phyloP scores from a whole-genome alignment of 164 flowering plant genomes.

The Aristolochia contorta region DNA sequence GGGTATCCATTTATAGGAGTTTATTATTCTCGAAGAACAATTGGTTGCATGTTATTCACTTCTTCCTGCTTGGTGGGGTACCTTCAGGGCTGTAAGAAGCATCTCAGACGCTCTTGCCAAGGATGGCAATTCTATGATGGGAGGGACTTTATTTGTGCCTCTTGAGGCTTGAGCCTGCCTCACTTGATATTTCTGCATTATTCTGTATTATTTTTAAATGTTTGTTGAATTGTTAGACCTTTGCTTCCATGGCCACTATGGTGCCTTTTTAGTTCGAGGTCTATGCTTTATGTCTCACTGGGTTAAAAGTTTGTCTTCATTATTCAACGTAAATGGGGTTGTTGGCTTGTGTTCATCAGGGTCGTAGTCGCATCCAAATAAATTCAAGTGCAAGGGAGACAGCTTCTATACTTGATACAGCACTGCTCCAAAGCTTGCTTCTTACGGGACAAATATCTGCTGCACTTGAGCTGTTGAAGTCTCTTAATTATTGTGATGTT shows the following conservation, averaged over 20 bases:
- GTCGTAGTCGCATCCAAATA: slow-evolving; percentile 42
- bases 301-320: not conserved
- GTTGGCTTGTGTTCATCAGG: slow-evolving; percentile 28
- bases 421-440: slow-evolving; percentile 82
- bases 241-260: not conserved
- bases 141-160: no score
- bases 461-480: slow-evolving; percentile 67
- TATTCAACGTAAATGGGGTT: not conserved
- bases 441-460: slow-evolving; percentile 83
- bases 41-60: no score
- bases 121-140: no score
- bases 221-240: not conserved
- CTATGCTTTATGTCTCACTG: not conserved
- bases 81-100: no score
- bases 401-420: slow-evolving; percentile 88
- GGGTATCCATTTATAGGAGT: no score
- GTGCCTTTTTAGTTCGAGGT: not conserved
- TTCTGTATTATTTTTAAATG: no score
- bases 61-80: no score
- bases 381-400: slow-evolving; percentile 88
- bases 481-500: slow-evolving; percentile 83
- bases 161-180: no score
- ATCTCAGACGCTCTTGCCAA: no score
- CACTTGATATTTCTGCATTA: no score
- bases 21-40: no score